Conservation (phyloP, 1,284 basidiomycete species). For the Jaminaea rosea region DNA sequence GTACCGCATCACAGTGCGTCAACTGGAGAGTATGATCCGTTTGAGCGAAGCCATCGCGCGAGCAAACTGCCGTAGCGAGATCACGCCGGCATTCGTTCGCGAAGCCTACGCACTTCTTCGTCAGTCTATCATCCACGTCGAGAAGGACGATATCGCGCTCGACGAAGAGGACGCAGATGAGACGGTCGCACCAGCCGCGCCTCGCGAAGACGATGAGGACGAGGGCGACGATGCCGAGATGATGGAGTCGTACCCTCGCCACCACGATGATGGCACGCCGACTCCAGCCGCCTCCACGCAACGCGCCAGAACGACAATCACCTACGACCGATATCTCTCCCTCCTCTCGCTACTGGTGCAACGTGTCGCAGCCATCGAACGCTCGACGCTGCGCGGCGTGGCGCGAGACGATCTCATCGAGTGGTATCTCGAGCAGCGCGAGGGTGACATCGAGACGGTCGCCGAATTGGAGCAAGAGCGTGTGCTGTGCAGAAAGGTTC, state of each 20-base stretch:
- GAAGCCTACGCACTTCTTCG: constrained; percentile 88
- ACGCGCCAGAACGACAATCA: constrained; percentile 66
- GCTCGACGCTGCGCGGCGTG: constrained; percentile 64
- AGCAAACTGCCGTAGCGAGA: constrained; percentile 82
- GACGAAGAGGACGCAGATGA: constrained; percentile 67
- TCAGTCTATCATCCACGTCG: constrained; percentile 98
- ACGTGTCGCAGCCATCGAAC: constrained; percentile 70
- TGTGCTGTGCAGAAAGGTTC: constrained; percentile 77
- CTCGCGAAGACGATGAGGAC: not conserved
- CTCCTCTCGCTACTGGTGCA: constrained; percentile 81
- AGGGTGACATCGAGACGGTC: constrained; percentile 70
- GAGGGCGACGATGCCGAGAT: constrained; percentile 37
- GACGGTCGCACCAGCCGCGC: constrained; percentile 50
- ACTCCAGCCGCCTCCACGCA: constrained; percentile 9
- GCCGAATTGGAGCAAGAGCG: constrained; percentile 88
- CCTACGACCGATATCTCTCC: constrained; percentile 86
- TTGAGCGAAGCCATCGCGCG: constrained; percentile 92
- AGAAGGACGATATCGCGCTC: constrained; percentile 96
- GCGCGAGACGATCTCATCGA: constrained; percentile 72
- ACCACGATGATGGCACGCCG: constrained; percentile 47
- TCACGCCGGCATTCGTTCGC: constrained; percentile 71
- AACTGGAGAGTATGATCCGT: constrained; percentile 94
- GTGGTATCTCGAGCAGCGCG: constrained; percentile 82
- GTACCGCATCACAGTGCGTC: constrained; percentile 90
- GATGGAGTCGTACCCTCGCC: constrained; percentile 58